These are phyloP conservation scores for Yamadazyma oceani DNA, from an alignment of 1,139 yeast species.

Conservation along the genomic window DNA sequence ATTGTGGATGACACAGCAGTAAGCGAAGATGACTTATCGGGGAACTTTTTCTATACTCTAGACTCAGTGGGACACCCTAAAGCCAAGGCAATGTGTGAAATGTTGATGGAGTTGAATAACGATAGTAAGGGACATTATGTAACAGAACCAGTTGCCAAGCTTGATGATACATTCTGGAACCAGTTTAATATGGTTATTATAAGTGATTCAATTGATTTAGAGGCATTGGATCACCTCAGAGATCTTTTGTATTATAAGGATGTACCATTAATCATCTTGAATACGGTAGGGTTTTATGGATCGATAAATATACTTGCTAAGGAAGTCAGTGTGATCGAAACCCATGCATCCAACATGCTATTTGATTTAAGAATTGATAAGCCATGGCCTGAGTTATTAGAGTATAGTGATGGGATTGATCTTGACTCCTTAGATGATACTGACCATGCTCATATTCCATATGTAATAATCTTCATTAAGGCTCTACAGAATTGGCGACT, in stretches of 20 bases:
- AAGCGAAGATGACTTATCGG: constrained; percentile 43
- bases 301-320: constrained; percentile 50
- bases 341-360: constrained; percentile 66
- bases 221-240: constrained; percentile 26
- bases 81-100: constrained; percentile 38
- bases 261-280: constrained; percentile 55
- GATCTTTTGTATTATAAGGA: constrained; percentile 41
- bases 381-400: constrained; percentile 75
- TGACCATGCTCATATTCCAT: constrained; percentile 74
- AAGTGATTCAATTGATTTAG: constrained; percentile 28
- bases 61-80: constrained; percentile 45
- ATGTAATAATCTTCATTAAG: constrained; percentile 61
- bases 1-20: constrained; percentile 53
- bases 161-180: constrained; percentile 42
- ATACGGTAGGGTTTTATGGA: constrained; percentile 68
- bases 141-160: constrained; percentile 17
- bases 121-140: constrained; percentile 50
- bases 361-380: constrained; percentile 68
- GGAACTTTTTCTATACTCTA: constrained; percentile 61
- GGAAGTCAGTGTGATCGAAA: constrained; percentile 66
- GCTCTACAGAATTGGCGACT: constrained; percentile 48
- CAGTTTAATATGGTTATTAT: constrained; percentile 56
- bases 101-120: constrained; percentile 58
- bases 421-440: constrained; percentile 46
- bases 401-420: constrained; percentile 52